Percentiles rank a stretch among this genome's conserved stretches.
phyloP scores from a whole-genome alignment of 768 basidiomycete genomes.

The Lyophyllum shimeji region DNA sequence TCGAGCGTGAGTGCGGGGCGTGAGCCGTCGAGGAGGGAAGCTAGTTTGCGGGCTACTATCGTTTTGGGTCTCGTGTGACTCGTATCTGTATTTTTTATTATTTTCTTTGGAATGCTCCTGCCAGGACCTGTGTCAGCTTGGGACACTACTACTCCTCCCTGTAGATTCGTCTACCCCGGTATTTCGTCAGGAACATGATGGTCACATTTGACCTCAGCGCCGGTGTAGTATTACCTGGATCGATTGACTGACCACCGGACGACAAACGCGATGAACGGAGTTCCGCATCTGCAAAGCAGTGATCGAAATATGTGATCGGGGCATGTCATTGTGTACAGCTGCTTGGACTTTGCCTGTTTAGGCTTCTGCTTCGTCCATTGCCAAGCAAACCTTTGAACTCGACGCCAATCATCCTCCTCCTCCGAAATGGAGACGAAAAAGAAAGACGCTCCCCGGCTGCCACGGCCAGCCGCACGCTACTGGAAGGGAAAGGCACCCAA shows the following conservation, averaged over 20 bases:
- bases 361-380: neutral
- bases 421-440: slow-evolving; percentile 34
- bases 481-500: slow-evolving; percentile 91
- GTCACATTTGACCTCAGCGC: too few species aligned
- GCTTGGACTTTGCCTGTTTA: slow-evolving; percentile 14
- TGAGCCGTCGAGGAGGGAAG: slow-evolving; percentile 32
- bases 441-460: slow-evolving; percentile 75
- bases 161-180: too few species aligned
- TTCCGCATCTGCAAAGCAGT: too few species aligned
- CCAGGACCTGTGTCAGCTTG: too few species aligned
- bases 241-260: too few species aligned
- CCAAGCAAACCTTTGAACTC: neutral
- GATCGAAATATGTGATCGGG: neutral
- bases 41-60: slow-evolving; percentile 78
- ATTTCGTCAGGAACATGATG: too few species aligned
- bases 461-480: slow-evolving; percentile 82
- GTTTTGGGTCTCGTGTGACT: slow-evolving; percentile 70
- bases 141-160: too few species aligned
- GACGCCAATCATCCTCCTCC: neutral
- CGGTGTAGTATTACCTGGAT: too few species aligned
- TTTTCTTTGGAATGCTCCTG: too few species aligned
- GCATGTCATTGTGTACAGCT: slow-evolving; percentile 5
- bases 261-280: too few species aligned
- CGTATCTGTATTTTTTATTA: neutral
- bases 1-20: slow-evolving; percentile 23